Evolutionary conservation across 1,284 basidiomycete species (phyloP).

Genomic region (Ustilago cynodontis): DNA sequence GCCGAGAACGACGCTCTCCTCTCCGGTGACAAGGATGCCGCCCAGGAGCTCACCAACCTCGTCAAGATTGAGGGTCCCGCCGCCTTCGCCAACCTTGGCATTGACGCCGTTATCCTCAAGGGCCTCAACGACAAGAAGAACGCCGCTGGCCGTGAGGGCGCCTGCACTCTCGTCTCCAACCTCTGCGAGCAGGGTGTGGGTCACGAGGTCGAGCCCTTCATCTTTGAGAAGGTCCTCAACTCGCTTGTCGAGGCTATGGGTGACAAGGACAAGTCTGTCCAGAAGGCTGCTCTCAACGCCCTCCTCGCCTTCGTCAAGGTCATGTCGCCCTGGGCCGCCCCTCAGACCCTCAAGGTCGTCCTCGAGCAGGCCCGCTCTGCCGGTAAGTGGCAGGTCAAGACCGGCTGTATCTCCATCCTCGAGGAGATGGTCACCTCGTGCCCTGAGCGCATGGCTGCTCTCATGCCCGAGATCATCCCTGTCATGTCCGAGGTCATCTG

Average conservation of each 20-base stretch:
- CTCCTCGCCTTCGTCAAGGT: slow-evolving; percentile 82
- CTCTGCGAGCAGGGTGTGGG: slow-evolving; percentile 82
- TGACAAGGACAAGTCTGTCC: slow-evolving; percentile 89
- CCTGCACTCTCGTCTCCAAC: slow-evolving; percentile 75
- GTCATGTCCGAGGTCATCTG: slow-evolving; percentile 95
- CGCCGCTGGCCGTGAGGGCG: slow-evolving; percentile 83
- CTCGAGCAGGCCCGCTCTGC: slow-evolving; percentile 95
- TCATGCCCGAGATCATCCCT: slow-evolving; percentile 96
- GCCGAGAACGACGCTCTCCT: slow-evolving; percentile 71
- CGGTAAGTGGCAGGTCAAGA: slow-evolving; percentile 99
- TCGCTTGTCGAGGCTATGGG: slow-evolving; percentile 90
- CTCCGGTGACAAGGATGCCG: slow-evolving; percentile 70
- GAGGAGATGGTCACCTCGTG: slow-evolving; percentile 90
- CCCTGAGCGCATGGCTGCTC: slow-evolving; percentile 85
- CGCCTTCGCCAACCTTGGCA: slow-evolving; percentile 81
- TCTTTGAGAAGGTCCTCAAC: slow-evolving; percentile 86
- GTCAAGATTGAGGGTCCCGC: slow-evolving; percentile 80
- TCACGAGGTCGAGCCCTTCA: slow-evolving; percentile 88
- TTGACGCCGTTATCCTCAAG: slow-evolving; percentile 84
- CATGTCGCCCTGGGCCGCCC: slow-evolving; percentile 91
- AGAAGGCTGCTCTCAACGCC: slow-evolving; percentile 86
- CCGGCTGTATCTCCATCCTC: slow-evolving; percentile 84
- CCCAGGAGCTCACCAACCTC: slow-evolving; percentile 71
- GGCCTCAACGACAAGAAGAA: slow-evolving; percentile 76
- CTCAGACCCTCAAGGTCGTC: slow-evolving; percentile 86